phyloP scores from a whole-genome alignment of 2,329 filamentous ascomycete species.

The Botrytis medusae region DNA sequence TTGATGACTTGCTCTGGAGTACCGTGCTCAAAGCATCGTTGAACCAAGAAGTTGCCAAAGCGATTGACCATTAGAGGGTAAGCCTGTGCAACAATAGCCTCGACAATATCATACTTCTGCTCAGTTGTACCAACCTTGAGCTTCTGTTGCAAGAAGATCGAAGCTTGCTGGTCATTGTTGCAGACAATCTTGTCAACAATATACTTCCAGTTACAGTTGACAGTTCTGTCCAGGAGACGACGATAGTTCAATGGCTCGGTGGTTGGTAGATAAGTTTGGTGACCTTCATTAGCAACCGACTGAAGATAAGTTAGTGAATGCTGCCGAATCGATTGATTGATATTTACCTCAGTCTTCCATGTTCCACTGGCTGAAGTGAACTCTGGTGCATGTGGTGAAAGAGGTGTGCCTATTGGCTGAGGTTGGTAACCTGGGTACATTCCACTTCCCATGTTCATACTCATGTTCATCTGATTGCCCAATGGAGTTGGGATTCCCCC shows the following conservation, averaged over 20 bases:
- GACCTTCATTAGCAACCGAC: conserved; percentile 52
- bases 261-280: conserved; percentile 76
- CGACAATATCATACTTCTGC: conserved; percentile 96
- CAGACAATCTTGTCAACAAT: conserved; percentile 99
- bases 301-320: conserved; percentile 40
- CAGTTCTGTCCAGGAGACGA: conserved; percentile 88
- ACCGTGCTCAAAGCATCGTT: conserved; percentile 98
- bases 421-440: conserved; percentile 46
- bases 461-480: conserved; percentile 30
- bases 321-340: conserved; percentile 26
- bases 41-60: conserved; percentile 97
- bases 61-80: conserved; percentile 97
- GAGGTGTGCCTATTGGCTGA: conserved; percentile 60
- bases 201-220: conserved; percentile 98
- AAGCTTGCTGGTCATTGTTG: conserved; percentile 98
- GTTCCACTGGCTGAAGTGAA: conserved; percentile 57
- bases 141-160: conserved; percentile 98
- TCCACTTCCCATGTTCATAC: conserved; percentile 28
- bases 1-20: conserved; percentile 91
- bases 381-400: conserved; percentile 73
- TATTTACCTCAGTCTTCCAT: conserved; percentile 40
- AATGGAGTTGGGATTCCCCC: conserved; percentile 30
- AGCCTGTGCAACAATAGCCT: conserved; percentile 91
- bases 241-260: conserved; percentile 96
- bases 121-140: conserved; percentile 93